phyloP scores from a whole-genome alignment of 805 yeast genomes.

The Vanderwaltozyma polyspora region DNA sequence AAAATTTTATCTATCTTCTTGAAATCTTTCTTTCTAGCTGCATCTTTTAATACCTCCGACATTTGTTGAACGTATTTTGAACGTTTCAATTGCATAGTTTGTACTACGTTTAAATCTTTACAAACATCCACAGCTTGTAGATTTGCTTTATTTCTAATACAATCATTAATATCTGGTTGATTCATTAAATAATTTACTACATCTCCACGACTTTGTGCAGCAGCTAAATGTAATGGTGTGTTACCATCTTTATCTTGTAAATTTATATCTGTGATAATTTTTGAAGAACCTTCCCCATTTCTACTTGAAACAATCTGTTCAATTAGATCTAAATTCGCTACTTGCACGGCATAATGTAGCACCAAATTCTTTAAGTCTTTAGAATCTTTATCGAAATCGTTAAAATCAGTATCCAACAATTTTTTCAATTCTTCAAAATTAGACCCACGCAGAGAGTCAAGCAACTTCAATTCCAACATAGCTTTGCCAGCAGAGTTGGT shows the following conservation, averaged over 20 bases:
- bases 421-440: conserved; percentile 13
- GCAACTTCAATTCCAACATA: conserved; percentile 46
- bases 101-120: conserved; percentile 48
- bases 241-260: conserved; percentile 71
- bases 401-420: conserved; percentile 7
- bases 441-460: conserved; percentile 44
- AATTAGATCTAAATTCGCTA: conserved; percentile 53
- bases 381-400: conserved; percentile 22
- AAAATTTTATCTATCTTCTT: conserved; percentile 51
- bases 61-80: conserved; percentile 66
- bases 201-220: conserved; percentile 59
- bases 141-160: conserved; percentile 55
- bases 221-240: conserved; percentile 87
- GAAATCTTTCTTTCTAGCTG: conserved; percentile 61
- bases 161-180: conserved; percentile 65
- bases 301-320: conserved; percentile 33
- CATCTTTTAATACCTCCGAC: conserved; percentile 55
- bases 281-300: neutral
- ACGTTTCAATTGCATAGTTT: conserved; percentile 64
- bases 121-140: conserved; percentile 80
- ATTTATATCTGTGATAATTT: conserved; percentile 44
- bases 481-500: conserved; percentile 28
- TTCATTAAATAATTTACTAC: conserved; percentile 58
- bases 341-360: conserved; percentile 79
- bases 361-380: conserved; percentile 37